Conservation (phyloP, 2,329 filamentous ascomycete species). For the Aspergillus latus region DNA sequence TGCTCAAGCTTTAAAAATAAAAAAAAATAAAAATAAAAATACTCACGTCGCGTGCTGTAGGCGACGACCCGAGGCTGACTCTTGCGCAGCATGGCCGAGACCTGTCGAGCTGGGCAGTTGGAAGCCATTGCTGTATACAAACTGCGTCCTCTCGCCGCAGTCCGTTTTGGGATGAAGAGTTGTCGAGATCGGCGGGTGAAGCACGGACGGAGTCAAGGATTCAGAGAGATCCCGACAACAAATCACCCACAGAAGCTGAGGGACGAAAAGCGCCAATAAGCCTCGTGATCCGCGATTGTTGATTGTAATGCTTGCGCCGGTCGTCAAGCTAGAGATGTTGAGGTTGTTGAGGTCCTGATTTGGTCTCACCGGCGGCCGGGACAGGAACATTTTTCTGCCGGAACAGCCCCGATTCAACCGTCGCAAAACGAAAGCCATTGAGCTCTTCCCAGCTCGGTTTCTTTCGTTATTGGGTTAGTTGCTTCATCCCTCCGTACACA, state of each 20-base stretch:
- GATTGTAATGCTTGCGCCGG: conserved; percentile 5
- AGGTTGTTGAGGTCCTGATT: conserved; percentile 33
- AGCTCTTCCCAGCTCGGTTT: conserved; percentile 1
- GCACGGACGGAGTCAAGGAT: conserved; percentile 7
- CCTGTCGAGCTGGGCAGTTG: conserved; percentile 32
- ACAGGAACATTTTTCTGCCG: conserved; percentile 45
- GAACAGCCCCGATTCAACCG: conserved; percentile 24
- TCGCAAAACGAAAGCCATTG: conserved; percentile 9
- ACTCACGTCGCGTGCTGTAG: conserved; percentile 37
- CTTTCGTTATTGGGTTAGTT: neutral
- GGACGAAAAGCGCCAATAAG: neutral
- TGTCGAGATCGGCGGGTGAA: conserved; percentile 17
- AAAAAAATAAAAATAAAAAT: too few species aligned
- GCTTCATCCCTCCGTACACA: neutral
- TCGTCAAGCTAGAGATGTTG: conserved; percentile 28
- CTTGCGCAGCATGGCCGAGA: conserved; percentile 37
- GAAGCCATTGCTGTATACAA: conserved; percentile 33
- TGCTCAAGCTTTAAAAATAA: conserved; percentile 9
- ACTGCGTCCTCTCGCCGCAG: conserved; percentile 8
- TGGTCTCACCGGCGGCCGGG: conserved; percentile 40
- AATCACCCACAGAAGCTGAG: conserved; percentile 7
- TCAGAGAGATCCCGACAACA: conserved; percentile 4
- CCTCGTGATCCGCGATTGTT: conserved; percentile 3
- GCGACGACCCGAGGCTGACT: conserved; percentile 32
- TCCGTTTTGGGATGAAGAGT: conserved; percentile 8